phyloP scores from a whole-genome alignment of 2,329 filamentous ascomycete species.

The Fusarium protoensiforme region DNA sequence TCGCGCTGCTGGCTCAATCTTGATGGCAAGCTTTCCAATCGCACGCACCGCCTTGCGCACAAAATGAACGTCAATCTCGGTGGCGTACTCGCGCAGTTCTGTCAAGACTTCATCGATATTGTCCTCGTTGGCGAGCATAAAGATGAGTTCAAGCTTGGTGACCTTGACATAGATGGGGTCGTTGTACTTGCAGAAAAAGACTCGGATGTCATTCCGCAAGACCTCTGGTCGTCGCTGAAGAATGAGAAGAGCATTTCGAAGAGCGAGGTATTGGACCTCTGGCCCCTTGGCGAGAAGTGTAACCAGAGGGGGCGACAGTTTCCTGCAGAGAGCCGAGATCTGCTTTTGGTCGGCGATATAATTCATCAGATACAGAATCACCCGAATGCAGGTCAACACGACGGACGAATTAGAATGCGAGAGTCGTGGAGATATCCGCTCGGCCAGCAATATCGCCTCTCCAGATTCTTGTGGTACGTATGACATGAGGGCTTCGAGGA shows the following conservation, averaged over 20 bases:
- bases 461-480: slow-evolving; percentile 93
- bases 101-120: slow-evolving; percentile 97
- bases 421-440: slow-evolving; percentile 92
- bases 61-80: slow-evolving; percentile 98
- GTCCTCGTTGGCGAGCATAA: slow-evolving; percentile 95
- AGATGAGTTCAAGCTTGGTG: slow-evolving; percentile 97
- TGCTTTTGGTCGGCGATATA: slow-evolving; percentile 95
- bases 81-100: slow-evolving; percentile 95
- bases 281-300: slow-evolving; percentile 95
- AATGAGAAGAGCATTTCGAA: slow-evolving; percentile 93
- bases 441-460: slow-evolving; percentile 89
- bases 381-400: slow-evolving; percentile 93
- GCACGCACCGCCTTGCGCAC: slow-evolving; percentile 97
- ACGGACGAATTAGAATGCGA: slow-evolving; percentile 98
- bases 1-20: slow-evolving; percentile 93
- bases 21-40: slow-evolving; percentile 98
- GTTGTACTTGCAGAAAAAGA: slow-evolving; percentile 99
- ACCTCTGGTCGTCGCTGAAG: slow-evolving; percentile 93
- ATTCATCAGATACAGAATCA: slow-evolving; percentile 98
- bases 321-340: slow-evolving; percentile 86
- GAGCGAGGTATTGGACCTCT: slow-evolving; percentile 96
- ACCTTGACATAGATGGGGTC: slow-evolving; percentile 99
- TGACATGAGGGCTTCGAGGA: slow-evolving; percentile 96
- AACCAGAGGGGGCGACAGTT: slow-evolving; percentile 93
- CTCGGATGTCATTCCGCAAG: slow-evolving; percentile 93